Conservation (phyloP, 2,329 filamentous ascomycete genomes). For the Pochonia chlamydosporia region DNA sequence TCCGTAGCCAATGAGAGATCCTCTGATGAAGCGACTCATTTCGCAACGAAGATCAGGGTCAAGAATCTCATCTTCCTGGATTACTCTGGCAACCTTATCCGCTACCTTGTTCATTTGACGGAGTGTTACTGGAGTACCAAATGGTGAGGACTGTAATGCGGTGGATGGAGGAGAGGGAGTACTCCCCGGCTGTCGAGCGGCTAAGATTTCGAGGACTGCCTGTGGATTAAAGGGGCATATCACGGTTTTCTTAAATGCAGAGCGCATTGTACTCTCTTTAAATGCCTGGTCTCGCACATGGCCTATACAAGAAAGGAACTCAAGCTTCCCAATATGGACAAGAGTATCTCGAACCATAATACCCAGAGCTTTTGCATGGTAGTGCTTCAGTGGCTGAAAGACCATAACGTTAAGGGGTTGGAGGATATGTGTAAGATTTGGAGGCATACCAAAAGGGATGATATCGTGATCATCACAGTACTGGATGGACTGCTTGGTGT, state of each 20-base stretch:
- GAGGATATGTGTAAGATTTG: slow-evolving; percentile 4
- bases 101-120: no score
- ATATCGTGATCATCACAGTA: slow-evolving; percentile 30
- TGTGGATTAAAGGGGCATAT: no score
- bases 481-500: slow-evolving; percentile 26
- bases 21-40: no score
- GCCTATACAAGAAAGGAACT: no score
- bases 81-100: no score
- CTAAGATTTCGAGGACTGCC: no score
- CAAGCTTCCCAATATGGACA: slow-evolving; percentile 1
- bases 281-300: no score
- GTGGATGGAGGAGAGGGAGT: not conserved
- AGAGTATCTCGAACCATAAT: not conserved
- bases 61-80: no score
- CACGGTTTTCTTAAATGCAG: no score
- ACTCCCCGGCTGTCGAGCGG: not conserved
- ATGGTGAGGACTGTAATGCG: not conserved
- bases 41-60: no score
- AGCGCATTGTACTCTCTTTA: no score
- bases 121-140: not conserved
- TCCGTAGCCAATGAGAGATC: not conserved
- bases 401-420: slow-evolving; percentile 5
- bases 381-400: slow-evolving; percentile 3
- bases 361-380: slow-evolving; percentile 4
- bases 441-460: slow-evolving; percentile 12